A percentile compares a stretch with the other conserved stretches of the same genome.
These are phyloP conservation scores for Calocybe indica DNA, from an alignment of 768 basidiomycete species.

Conservation along the genomic window DNA sequence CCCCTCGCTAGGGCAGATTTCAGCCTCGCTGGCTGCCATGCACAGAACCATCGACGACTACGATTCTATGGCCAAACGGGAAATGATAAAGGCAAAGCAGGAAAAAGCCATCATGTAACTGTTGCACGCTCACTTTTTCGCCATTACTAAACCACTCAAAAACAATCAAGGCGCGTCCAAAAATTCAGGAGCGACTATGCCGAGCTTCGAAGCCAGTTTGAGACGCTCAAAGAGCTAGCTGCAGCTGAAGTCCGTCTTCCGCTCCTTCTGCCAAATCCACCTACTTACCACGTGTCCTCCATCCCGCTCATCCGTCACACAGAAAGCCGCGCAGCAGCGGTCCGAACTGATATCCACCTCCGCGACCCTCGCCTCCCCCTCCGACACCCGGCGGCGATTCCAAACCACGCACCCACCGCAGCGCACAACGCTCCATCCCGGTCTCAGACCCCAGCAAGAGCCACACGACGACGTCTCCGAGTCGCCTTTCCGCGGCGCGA, in stretches of 20 bases:
- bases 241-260: conserved; percentile 33
- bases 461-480: conserved; percentile 51
- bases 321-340: conserved; percentile 59
- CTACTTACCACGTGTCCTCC: neutral
- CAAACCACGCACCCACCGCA: conserved; percentile 34
- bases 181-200: conserved; percentile 86
- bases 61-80: conserved; percentile 92
- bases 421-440: conserved; percentile 49
- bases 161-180: conserved; percentile 69
- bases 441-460: conserved; percentile 33
- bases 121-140: conserved; percentile 1
- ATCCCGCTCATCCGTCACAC: neutral
- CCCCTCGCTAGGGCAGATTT: conserved; percentile 80
- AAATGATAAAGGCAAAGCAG: conserved; percentile 93
- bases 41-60: conserved; percentile 95
- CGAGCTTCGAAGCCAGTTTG: conserved; percentile 80
- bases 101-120: conserved; percentile 91
- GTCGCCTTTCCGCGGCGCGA: conserved; percentile 72
- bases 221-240: conserved; percentile 63
- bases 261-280: neutral
- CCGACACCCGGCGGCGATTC: conserved; percentile 67
- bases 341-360: conserved; percentile 56
- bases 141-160: conserved; percentile 1
- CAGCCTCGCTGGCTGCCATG: conserved; percentile 93
- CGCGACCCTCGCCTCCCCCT: conserved; percentile 33